These are phyloP conservation scores for Polyplosphaeria fusca DNA, from an alignment of 495 filamentous ascomycete genomes.

Conservation along the genomic window DNA sequence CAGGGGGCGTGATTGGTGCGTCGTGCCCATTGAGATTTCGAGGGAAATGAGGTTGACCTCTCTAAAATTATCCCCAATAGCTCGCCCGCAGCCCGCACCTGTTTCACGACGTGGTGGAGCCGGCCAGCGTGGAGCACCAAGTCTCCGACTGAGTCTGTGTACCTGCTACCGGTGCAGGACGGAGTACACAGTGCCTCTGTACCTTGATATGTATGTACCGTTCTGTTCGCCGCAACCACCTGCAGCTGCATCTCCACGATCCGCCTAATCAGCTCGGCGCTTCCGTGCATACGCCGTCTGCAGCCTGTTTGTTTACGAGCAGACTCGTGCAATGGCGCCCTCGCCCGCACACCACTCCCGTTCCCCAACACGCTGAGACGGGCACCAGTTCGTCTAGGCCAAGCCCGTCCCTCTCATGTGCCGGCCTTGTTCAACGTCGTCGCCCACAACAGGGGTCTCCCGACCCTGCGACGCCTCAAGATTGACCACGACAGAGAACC, in stretches of 20 bases:
- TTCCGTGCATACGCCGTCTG: constrained; percentile 21
- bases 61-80: constrained; percentile 25
- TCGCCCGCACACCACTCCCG: not conserved
- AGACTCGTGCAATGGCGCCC: not conserved
- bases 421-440: not conserved
- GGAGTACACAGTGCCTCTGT: no score
- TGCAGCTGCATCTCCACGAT: no score
- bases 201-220: no score
- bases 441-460: not conserved
- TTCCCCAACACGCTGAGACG: no score
- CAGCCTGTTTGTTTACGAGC: constrained; percentile 16
- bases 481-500: not conserved
- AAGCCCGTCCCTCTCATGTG: no score
- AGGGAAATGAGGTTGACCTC: constrained; percentile 20
- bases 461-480: not conserved
- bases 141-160: not conserved
- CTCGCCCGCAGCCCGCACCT: not conserved
- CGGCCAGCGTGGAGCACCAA: no score
- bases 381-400: no score
- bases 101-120: constrained; percentile 11
- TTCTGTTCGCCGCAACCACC: no score
- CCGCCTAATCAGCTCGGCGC: constrained; percentile 12
- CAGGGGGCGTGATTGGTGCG: constrained; percentile 8
- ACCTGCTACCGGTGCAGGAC: no score
- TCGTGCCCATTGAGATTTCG: constrained; percentile 2